Evolutionary conservation across 2,329 filamentous ascomycete genomes (phyloP).

Genomic region (Incumbomyces delicatus): DNA sequence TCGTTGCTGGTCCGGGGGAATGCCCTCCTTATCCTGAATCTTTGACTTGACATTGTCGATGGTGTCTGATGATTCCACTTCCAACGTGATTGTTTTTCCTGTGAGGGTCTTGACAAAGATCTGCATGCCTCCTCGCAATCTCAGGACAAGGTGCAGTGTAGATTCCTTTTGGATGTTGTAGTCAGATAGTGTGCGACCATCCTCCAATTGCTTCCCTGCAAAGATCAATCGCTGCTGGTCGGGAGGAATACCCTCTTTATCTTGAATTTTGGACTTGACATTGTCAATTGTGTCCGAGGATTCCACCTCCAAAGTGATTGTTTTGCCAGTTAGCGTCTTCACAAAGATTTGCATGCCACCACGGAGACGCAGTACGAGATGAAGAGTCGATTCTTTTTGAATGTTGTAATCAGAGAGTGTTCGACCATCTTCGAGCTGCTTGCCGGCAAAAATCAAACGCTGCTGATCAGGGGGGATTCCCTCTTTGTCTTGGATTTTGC

Average conservation of each 20-base stretch:
- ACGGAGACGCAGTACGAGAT: slow-evolving; percentile 70
- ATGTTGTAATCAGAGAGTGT: slow-evolving; percentile 95
- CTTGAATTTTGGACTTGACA: slow-evolving; percentile 64
- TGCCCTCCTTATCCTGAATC: slow-evolving; percentile 97
- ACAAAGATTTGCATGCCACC: slow-evolving; percentile 81
- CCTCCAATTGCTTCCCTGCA: slow-evolving; percentile 99
- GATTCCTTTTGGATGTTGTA: slow-evolving; percentile 99
- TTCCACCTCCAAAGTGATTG: slow-evolving; percentile 59
- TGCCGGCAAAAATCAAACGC: slow-evolving; percentile 72
- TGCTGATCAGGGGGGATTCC: slow-evolving; percentile 63
- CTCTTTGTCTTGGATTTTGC: slow-evolving; percentile 74
- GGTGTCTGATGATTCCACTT: slow-evolving; percentile 99
- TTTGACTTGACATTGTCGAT: slow-evolving; percentile 99
- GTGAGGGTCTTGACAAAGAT: slow-evolving; percentile 63
- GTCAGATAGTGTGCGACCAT: slow-evolving; percentile 96
- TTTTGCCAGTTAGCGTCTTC: slow-evolving; percentile 69
- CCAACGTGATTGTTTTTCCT: slow-evolving; percentile 99
- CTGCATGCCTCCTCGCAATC: slow-evolving; percentile 79
- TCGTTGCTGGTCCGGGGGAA: slow-evolving; percentile 97
- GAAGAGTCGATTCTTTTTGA: slow-evolving; percentile 78
- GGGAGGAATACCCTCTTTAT: slow-evolving; percentile 69
- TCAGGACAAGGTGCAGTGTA: slow-evolving; percentile 94
- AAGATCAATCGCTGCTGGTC: slow-evolving; percentile 69
- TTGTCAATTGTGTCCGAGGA: slow-evolving; percentile 62
- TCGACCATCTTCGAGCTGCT: slow-evolving; percentile 86